A percentile compares a stretch with the other conserved stretches of the same genome.
Conservation (phyloP, 495 filamentous ascomycete species). For the Neurospora tetrasperma region DNA sequence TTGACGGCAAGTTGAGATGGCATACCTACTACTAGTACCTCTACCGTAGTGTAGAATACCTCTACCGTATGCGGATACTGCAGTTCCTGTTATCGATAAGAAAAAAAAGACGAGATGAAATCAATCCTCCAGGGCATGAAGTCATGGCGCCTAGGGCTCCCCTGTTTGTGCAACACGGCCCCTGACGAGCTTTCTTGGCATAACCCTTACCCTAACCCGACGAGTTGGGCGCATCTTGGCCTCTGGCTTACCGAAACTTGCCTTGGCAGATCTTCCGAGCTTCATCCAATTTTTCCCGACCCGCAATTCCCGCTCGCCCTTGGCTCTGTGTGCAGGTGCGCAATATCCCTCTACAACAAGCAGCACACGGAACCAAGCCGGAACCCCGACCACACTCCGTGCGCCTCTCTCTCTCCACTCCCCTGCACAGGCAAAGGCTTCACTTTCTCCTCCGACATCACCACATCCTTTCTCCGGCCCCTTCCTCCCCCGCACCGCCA, state of each 20-base stretch:
- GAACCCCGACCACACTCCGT: not conserved
- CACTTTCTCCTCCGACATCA: not conserved
- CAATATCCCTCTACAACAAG: conserved; percentile 15
- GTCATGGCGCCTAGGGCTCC: not conserved
- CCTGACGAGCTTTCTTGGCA: not conserved
- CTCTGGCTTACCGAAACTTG: not conserved
- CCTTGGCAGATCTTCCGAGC: conserved; percentile 31
- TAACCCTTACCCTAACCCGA: conserved; percentile 1
- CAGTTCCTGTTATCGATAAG: not conserved
- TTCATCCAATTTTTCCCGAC: conserved; percentile 22
- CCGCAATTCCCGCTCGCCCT: conserved; percentile 2
- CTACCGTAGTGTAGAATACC: too few relatives aligned
- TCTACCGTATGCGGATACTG: not conserved
- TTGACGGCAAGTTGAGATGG: not conserved
- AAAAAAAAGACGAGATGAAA: not conserved
- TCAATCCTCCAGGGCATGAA: not conserved
- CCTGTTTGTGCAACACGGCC: not conserved
- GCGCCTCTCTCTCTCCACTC: not conserved
- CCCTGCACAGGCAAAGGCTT: not conserved
- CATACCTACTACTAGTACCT: not conserved
- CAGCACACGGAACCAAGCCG: conserved; percentile 1
- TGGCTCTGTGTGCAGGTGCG: conserved; percentile 13
- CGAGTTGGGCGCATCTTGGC: not conserved
- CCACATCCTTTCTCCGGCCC: conserved; percentile 8
- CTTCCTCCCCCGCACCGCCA: conserved; percentile 6